Percentiles rank a stretch among this genome's conserved stretches.
phyloP scores from a whole-genome alignment of 768 basidiomycete species.

The Rhodotorula toruloides region DNA sequence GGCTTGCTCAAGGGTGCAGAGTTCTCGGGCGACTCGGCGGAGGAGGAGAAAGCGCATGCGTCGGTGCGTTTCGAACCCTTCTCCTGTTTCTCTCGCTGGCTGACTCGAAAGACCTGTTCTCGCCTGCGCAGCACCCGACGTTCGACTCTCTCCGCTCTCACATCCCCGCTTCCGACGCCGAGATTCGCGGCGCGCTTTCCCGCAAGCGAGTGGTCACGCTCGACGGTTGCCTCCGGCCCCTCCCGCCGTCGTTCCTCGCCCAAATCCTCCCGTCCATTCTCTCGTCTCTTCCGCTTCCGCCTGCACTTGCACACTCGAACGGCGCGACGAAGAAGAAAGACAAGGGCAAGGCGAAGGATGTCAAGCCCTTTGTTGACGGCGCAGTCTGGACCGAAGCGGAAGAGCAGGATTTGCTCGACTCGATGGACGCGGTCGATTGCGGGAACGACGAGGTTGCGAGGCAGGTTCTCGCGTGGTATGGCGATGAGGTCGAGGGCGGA shows the following conservation, averaged over 20 bases:
- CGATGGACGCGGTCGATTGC: constrained; percentile 54
- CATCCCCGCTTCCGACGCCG: constrained; percentile 76
- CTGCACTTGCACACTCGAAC: constrained; percentile 3
- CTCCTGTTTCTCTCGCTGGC: not conserved
- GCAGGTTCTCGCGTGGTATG: constrained; percentile 77
- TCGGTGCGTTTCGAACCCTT: not conserved
- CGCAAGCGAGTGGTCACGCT: constrained; percentile 68
- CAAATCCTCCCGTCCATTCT: constrained; percentile 70
- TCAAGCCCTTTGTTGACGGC: not conserved
- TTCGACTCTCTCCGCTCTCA: constrained; percentile 60
- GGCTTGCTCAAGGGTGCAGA: constrained; percentile 66
- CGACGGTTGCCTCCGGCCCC: constrained; percentile 67
- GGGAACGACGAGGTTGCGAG: constrained; percentile 60
- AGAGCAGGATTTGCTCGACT: constrained; percentile 50
- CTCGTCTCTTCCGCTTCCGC: constrained; percentile 53
- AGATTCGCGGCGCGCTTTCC: constrained; percentile 61
- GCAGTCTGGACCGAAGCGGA: not conserved
- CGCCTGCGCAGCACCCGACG: constrained; percentile 49
- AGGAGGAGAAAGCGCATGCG: not conserved
- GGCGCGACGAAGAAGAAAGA: not conserved
- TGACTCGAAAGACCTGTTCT: not conserved
- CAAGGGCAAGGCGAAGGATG: constrained; percentile 16
- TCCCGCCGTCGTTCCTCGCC: constrained; percentile 62
- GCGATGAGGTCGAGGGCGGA: constrained; percentile 50
- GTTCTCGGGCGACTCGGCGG: constrained; percentile 53